Conservation (phyloP, 2,329 filamentous ascomycete species). For the Alternaria sp. region DNA sequence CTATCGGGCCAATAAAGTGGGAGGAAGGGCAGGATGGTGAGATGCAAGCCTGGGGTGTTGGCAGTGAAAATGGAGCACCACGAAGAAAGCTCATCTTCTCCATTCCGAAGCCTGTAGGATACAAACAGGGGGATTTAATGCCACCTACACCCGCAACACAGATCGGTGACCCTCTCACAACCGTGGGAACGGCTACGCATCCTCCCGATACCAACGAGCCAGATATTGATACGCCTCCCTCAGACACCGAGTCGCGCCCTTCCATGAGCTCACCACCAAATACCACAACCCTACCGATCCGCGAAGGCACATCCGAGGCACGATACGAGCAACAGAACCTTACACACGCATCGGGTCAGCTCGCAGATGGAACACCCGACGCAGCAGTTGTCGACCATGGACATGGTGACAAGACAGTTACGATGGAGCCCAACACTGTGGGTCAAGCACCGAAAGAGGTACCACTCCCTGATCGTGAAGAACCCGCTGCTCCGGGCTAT, state of each 20-base stretch:
- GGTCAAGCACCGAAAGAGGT: slow-evolving; percentile 61
- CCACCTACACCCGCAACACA: slow-evolving; percentile 39
- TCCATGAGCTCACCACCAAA: slow-evolving; percentile 22
- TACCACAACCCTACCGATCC: slow-evolving; percentile 37
- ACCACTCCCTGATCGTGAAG: slow-evolving; percentile 45
- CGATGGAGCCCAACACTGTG: slow-evolving; percentile 59
- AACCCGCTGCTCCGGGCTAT: slow-evolving; percentile 47
- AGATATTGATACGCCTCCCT: slow-evolving; percentile 34
- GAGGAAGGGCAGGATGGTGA: slow-evolving; percentile 53
- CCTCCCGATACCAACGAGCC: slow-evolving; percentile 38
- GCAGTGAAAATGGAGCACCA: slow-evolving; percentile 53
- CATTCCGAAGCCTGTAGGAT: slow-evolving; percentile 44
- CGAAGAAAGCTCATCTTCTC: slow-evolving; percentile 53
- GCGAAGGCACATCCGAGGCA: slow-evolving; percentile 54
- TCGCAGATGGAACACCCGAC: slow-evolving; percentile 55
- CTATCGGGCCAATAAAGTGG: slow-evolving; percentile 60
- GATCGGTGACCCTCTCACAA: slow-evolving; percentile 38
- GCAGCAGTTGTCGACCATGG: slow-evolving; percentile 52
- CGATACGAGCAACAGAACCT: slow-evolving; percentile 53
- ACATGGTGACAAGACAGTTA: slow-evolving; percentile 55
- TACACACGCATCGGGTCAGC: slow-evolving; percentile 56
- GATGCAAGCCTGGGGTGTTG: slow-evolving; percentile 57
- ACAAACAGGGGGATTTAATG: slow-evolving; percentile 35
- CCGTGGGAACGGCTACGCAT: slow-evolving; percentile 50
- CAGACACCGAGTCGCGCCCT: slow-evolving; percentile 29